These are phyloP conservation scores for Xylaria flabelliformis DNA, from an alignment of 495 filamentous ascomycete species.

Conservation along the genomic window DNA sequence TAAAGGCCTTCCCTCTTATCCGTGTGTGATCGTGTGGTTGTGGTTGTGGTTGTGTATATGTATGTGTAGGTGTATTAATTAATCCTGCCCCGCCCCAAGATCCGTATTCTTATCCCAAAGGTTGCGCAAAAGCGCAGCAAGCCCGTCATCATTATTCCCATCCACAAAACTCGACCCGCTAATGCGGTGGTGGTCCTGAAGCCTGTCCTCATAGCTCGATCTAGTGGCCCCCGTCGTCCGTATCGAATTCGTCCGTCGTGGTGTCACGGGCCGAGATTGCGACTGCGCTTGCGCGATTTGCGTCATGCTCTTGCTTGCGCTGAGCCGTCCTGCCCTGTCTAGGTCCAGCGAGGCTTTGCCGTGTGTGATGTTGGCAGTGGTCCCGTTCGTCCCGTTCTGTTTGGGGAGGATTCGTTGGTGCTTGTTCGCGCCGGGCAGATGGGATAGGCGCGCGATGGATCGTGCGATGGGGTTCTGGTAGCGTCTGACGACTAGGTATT, in stretches of 20 bases:
- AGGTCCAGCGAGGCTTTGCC: conserved; percentile 35
- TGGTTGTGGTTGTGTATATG: too few relatives aligned
- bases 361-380: conserved; percentile 11
- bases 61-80: background rate
- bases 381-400: conserved; percentile 37
- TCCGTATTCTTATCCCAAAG: conserved; percentile 63
- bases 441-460: conserved; percentile 59
- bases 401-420: conserved; percentile 52
- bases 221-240: conserved; percentile 38
- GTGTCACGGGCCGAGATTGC: conserved; percentile 38
- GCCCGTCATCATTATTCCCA: conserved; percentile 50
- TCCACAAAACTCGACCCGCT: conserved; percentile 53
- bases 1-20: background rate
- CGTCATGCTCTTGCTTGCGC: conserved; percentile 51
- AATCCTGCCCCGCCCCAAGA: conserved; percentile 38
- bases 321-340: conserved; percentile 40
- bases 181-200: conserved; percentile 38
- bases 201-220: conserved; percentile 49
- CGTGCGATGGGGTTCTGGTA: conserved; percentile 70
- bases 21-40: too few relatives aligned
- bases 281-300: conserved; percentile 21
- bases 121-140: conserved; percentile 54
- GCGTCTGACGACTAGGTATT: conserved; percentile 71
- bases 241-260: conserved; percentile 40
- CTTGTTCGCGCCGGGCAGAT: conserved; percentile 55